Evolutionary conservation across 768 basidiomycete genomes (phyloP), one percentile per base, ranked within the genome.

Genomic region (Tubosaeta sp.): DNA sequence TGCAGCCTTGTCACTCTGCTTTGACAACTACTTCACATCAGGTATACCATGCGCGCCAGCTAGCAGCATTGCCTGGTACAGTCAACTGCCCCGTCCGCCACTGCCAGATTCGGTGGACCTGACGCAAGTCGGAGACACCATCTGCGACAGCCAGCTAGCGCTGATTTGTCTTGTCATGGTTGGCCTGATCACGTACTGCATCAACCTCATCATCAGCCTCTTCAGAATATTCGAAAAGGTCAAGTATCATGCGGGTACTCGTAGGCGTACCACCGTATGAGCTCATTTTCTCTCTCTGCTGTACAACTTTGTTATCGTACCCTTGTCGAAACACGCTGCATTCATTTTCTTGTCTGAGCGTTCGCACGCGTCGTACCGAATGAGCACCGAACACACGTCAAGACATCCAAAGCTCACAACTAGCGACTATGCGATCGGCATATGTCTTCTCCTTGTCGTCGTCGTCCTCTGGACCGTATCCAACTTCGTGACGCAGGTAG

Each of bases 21-120:
- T 95, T 71, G 91, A 95, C 76, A 91, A 95, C 64, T 92, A 85
- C 70, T 92, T 94, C 72, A 94, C 91, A 5, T 89, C 91, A 4
- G 72, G 83, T 22, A 80, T 95, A 43, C 85, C 88, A 31, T 95
- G 93, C 60, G 80, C 87, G 0, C 74, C 84, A 4, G 60, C 71
- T 5, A 76, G 78, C 17, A 73, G 70, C 35, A 83, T 76, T 14
- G 75, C 82, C 17, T 94, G 91, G 91, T 93, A 91, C 66, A 85
- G 81, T 63, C 59, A 81, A 49, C 65, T 91, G 9, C 75, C 80
- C n/a, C 78, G 80, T 19, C 53, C 70, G 7, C 57, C 65, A 34
- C 56, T 72, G 43, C 13, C 34, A 35, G 38, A 38, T 11, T 50
- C 47, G 11, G 25, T 47, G 11, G 59, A 72, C 43, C 56, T 80